These are phyloP conservation scores for Fusarium sp. DNA, from an alignment of 2,329 filamentous ascomycete species.

Conservation along the genomic window DNA sequence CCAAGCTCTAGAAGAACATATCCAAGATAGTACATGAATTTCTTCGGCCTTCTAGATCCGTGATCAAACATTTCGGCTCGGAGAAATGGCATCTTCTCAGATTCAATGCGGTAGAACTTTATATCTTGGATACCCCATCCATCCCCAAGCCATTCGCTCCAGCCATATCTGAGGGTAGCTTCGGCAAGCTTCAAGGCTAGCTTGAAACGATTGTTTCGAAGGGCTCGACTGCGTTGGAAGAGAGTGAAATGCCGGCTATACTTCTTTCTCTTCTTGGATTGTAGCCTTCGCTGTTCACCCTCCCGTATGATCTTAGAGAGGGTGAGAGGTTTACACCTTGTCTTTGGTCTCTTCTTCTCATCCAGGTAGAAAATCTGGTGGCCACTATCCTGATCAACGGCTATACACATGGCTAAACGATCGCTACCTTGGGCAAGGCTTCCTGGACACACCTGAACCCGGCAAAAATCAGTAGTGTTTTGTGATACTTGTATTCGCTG, in stretches of 20 bases:
- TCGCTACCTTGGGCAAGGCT: conserved; percentile 10
- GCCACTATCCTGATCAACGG: neutral
- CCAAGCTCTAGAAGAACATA: conserved; percentile 2
- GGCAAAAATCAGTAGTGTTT: neutral
- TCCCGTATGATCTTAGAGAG: conserved; percentile 5
- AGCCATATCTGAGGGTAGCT: conserved; percentile 13
- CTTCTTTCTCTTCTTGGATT: neutral
- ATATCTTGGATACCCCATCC: conserved; percentile 2
- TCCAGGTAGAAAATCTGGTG: conserved; percentile 7
- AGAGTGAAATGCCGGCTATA: neutral
- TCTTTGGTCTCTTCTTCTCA: neutral
- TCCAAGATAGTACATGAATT: conserved; percentile 2
- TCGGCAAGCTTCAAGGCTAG: conserved; percentile 9
- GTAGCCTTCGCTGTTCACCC: neutral
- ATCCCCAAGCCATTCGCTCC: conserved; percentile 15
- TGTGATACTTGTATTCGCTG: neutral
- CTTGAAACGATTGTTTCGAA: neutral
- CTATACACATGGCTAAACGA: conserved; percentile 13
- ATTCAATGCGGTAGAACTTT: conserved; percentile 4
- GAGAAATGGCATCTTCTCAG: conserved; percentile 6
- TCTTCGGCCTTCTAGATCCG: neutral
- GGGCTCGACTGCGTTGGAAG: neutral
- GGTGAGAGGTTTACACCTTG: neutral
- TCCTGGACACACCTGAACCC: conserved; percentile 9
- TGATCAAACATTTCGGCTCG: neutral